These are phyloP conservation scores for Oidiodendron maius DNA, from an alignment of 495 filamentous ascomycete species.

Conservation along the genomic window DNA sequence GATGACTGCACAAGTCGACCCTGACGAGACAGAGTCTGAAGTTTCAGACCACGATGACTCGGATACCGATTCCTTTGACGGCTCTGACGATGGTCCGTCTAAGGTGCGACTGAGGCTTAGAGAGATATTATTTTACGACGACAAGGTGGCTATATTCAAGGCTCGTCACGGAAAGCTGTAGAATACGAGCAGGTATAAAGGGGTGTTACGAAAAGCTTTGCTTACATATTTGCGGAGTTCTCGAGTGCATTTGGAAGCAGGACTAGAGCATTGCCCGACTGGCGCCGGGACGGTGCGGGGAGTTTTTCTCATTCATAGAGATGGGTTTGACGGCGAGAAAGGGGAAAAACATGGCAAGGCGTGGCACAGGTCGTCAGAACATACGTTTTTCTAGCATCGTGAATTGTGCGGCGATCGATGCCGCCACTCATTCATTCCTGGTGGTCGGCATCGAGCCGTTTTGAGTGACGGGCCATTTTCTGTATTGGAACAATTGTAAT, in stretches of 20 bases:
- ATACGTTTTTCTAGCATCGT: too few relatives aligned
- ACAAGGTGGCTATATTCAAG: slow-evolving; percentile 66
- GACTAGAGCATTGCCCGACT: slow-evolving; percentile 10
- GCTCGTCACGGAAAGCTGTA: slow-evolving; percentile 23
- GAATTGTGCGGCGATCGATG: too few relatives aligned
- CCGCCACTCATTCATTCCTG: too few relatives aligned
- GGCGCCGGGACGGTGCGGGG: slow-evolving; percentile 8
- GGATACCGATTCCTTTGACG: slow-evolving; percentile 39
- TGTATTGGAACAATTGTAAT: too few relatives aligned
- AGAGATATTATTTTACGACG: slow-evolving; percentile 86
- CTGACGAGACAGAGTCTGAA: slow-evolving; percentile 43
- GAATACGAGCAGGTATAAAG: neutral
- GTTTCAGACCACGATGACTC: slow-evolving; percentile 44
- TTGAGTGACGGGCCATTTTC: too few relatives aligned
- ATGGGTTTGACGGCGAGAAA: slow-evolving; percentile 1
- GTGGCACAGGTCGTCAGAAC: neutral
- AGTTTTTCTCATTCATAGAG: slow-evolving; percentile 9
- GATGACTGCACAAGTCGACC: slow-evolving; percentile 22
- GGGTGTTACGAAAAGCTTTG: neutral
- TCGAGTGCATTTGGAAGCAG: slow-evolving; percentile 12
- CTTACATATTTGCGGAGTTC: slow-evolving; percentile 20
- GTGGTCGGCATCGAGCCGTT: too few relatives aligned
- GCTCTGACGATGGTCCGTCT: slow-evolving; percentile 34
- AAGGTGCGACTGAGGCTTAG: slow-evolving; percentile 59
- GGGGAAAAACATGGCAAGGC: neutral